A percentile compares a stretch with the other conserved stretches of the same genome.
These are phyloP conservation scores for Fusarium gaditjirri DNA, from an alignment of 2,329 filamentous ascomycete species.

Conservation along the genomic window DNA sequence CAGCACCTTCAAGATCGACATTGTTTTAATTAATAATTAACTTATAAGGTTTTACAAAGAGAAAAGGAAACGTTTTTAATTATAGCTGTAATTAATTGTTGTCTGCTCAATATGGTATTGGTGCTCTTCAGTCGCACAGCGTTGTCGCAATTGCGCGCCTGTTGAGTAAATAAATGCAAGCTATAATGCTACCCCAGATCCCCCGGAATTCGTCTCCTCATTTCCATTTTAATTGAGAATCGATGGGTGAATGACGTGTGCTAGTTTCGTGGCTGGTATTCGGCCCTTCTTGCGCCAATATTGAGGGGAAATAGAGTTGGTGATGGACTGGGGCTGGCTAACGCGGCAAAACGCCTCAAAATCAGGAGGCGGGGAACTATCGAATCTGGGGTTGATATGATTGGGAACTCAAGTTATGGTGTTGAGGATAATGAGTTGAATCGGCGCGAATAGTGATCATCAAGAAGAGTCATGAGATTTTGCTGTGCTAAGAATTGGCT, in stretches of 20 bases:
- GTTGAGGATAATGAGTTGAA: neutral
- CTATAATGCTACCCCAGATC: neutral
- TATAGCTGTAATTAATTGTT: neutral
- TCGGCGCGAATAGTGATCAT: neutral
- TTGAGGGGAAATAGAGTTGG: constrained; percentile 27
- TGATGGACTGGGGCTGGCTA: neutral
- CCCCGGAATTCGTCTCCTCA: constrained; percentile 2
- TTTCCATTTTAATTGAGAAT: neutral
- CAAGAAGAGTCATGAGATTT: neutral
- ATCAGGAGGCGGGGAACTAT: neutral
- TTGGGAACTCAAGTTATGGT: neutral
- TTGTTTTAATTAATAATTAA: no score
- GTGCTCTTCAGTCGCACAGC: no score
- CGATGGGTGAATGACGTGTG: neutral
- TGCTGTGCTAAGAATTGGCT: neutral
- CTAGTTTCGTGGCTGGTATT: constrained; percentile 3
- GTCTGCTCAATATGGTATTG: neutral
- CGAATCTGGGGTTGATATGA: neutral
- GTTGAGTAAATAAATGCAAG: neutral
- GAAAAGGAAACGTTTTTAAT: neutral
- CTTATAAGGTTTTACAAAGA: neutral
- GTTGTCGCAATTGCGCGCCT: neutral
- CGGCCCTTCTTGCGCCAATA: constrained; percentile 18
- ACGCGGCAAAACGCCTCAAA: no score
- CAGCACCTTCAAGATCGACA: neutral